Percentiles rank a stretch among this genome's conserved stretches.
Conservation (phyloP, 2,329 filamentous ascomycete species). For the Graphilbum ipis-grandicollis region DNA sequence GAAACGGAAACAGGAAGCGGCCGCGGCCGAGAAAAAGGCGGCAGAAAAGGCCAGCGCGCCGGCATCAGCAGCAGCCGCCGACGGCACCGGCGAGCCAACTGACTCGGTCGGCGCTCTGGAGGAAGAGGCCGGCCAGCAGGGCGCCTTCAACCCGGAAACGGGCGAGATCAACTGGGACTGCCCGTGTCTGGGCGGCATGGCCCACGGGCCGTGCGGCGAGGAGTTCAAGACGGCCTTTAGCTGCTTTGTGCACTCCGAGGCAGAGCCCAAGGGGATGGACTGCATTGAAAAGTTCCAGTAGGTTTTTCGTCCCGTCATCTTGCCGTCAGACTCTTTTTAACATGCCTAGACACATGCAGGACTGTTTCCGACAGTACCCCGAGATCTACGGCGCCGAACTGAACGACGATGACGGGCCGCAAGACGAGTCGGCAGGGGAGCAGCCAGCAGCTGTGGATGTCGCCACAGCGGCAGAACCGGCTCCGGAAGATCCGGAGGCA, state of each 20-base stretch:
- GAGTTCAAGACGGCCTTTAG: slow-evolving; percentile 93
- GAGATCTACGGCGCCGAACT: slow-evolving; percentile 86
- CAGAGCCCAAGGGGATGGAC: slow-evolving; percentile 95
- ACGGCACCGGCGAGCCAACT: slow-evolving; percentile 6
- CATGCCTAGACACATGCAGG: slow-evolving; percentile 79
- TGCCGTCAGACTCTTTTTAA: not conserved
- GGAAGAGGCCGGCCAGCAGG: slow-evolving; percentile 70
- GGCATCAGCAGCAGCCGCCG: slow-evolving; percentile 7
- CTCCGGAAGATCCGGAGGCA: not conserved
- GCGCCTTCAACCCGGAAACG: slow-evolving; percentile 94
- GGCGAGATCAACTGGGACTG: slow-evolving; percentile 99
- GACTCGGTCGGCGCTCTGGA: slow-evolving; percentile 40
- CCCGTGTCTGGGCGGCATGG: slow-evolving; percentile 94
- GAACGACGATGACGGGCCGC: slow-evolving; percentile 47
- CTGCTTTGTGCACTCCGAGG: slow-evolving; percentile 90
- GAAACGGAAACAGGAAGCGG: slow-evolving; percentile 32
- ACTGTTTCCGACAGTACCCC: slow-evolving; percentile 85
- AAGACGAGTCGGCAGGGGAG: slow-evolving; percentile 11
- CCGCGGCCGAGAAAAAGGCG: slow-evolving; percentile 9
- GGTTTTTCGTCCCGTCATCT: slow-evolving; percentile 19
- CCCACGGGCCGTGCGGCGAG: slow-evolving; percentile 83
- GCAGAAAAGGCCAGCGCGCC: slow-evolving; percentile 10
- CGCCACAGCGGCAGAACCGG: slow-evolving; percentile 12
- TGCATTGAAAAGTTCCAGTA: slow-evolving; percentile 97
- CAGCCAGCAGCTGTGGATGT: slow-evolving; percentile 11